These are phyloP conservation scores for Sicyos edulis DNA, from an alignment of 306 rosid genomes.

Conservation along the genomic window DNA sequence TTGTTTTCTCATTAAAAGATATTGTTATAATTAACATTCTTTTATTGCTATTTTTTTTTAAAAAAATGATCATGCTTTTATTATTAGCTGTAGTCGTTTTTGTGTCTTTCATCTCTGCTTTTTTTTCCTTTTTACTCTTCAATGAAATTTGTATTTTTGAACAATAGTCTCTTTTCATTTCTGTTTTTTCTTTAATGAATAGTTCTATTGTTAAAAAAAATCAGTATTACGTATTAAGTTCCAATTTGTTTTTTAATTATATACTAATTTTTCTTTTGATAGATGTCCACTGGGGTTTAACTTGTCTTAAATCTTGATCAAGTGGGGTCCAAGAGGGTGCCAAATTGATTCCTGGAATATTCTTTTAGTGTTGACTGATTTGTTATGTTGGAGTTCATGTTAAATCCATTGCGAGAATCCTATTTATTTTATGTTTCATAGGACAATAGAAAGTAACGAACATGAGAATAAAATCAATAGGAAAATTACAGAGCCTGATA, in stretches of 20 bases:
- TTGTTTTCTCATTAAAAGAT: too few relatives aligned
- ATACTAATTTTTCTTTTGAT: not conserved
- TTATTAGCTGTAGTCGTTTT: too few relatives aligned
- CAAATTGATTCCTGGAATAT: constrained; percentile 3
- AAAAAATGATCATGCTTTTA: too few relatives aligned
- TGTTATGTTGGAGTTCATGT: not conserved
- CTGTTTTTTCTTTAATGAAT: too few relatives aligned
- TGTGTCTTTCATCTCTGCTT: too few relatives aligned
- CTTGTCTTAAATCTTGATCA: not conserved
- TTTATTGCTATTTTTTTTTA: too few relatives aligned
- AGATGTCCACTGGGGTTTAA: not conserved
- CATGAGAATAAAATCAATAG: not conserved
- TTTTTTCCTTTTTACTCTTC: too few relatives aligned
- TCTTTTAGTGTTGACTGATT: not conserved
- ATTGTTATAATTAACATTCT: too few relatives aligned
- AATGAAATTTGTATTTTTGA: too few relatives aligned
- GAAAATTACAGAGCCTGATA: not conserved
- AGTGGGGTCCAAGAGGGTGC: not conserved
- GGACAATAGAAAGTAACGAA: not conserved
- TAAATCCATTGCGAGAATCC: not conserved
- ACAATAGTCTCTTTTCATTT: too few relatives aligned
- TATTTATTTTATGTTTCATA: not conserved
- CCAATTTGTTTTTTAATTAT: not conserved
- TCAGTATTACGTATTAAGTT: not conserved
- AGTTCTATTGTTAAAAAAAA: too few relatives aligned